Evolutionary conservation across 176 grass and related monocot genomes (phyloP).

Genomic region (Alopecurus myosuroides): DNA sequence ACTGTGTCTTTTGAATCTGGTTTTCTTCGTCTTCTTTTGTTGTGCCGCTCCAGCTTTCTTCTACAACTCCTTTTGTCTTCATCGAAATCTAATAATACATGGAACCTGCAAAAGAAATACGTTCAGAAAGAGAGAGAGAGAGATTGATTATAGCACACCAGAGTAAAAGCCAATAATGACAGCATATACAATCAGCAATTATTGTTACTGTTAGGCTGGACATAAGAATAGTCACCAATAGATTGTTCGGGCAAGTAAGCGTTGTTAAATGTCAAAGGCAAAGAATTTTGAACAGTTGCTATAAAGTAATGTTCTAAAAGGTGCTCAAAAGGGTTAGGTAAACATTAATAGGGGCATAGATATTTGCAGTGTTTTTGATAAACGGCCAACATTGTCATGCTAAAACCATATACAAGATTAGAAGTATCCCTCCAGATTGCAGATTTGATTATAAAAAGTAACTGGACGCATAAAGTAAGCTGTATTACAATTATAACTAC

Average conservation of each 20-base stretch:
- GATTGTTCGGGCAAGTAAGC: neutral
- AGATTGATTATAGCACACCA: neutral
- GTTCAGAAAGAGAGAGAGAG: neutral
- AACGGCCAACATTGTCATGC: neutral
- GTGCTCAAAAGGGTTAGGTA: neutral
- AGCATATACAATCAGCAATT: neutral
- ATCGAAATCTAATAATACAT: constrained; percentile 93
- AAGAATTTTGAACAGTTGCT: neutral
- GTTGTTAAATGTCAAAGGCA: neutral
- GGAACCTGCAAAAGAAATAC: constrained; percentile 59
- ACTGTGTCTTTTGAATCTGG: constrained; percentile 54
- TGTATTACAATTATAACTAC: neutral
- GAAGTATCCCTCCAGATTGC: neutral
- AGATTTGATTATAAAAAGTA: neutral
- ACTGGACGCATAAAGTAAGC: neutral
- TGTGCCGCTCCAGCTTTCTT: constrained; percentile 92
- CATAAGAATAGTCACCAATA: constrained; percentile 2
- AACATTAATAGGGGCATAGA: neutral
- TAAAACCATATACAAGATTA: neutral
- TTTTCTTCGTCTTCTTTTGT: constrained; percentile 86
- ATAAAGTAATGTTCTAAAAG: neutral
- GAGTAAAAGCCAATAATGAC: constrained; percentile 15
- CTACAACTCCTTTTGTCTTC: constrained; percentile 98
- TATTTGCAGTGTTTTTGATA: neutral
- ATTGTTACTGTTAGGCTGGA: neutral